Evolutionary conservation across 192 early-diverging fungal genomes (phyloP).

Genomic region (Lunasporangiospora selenospora): DNA sequence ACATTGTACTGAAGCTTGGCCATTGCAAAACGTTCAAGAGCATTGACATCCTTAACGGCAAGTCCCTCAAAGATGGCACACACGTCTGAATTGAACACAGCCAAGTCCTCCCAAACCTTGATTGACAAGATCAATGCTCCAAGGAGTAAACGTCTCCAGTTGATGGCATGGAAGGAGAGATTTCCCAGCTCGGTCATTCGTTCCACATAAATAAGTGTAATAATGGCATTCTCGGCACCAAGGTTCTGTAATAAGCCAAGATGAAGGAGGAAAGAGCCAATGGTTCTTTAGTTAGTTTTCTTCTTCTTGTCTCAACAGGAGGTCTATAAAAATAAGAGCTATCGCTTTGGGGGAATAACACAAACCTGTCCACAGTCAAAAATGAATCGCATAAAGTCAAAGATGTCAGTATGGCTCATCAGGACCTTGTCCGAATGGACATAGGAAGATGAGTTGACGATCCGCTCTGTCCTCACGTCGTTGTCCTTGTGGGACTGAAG

Average conservation of each 20-base stretch:
- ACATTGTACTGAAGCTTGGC: slow-evolving; percentile 70
- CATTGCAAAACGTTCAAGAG: slow-evolving; percentile 71
- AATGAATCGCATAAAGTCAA: slow-evolving; percentile 67
- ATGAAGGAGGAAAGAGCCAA: too few relatives aligned
- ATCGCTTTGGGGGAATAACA: too few relatives aligned
- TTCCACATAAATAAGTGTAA: slow-evolving; percentile 71
- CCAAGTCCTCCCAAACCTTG: slow-evolving; percentile 90
- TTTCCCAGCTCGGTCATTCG: slow-evolving; percentile 69
- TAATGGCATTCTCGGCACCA: slow-evolving; percentile 65
- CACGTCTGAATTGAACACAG: slow-evolving; percentile 86
- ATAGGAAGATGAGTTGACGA: slow-evolving; percentile 41
- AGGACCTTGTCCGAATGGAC: slow-evolving; percentile 16
- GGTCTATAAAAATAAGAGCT: too few relatives aligned
- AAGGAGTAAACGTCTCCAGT: slow-evolving; percentile 58
- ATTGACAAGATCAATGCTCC: slow-evolving; percentile 75
- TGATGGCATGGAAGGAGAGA: slow-evolving; percentile 61
- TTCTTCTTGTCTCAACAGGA: too few relatives aligned
- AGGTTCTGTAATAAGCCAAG: slow-evolving; percentile 51
- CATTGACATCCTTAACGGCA: slow-evolving; percentile 71
- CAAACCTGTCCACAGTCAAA: slow-evolving; percentile 66
- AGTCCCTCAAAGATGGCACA: slow-evolving; percentile 79
- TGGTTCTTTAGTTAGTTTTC: too few relatives aligned
- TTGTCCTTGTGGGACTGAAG: slow-evolving; percentile 28
- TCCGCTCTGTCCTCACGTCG: slow-evolving; percentile 35
- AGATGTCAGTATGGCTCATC: slow-evolving; percentile 59